Conservation (phyloP, 192 early-diverging fungal genomes). For the Gaertneriomyces semiglobifer region DNA sequence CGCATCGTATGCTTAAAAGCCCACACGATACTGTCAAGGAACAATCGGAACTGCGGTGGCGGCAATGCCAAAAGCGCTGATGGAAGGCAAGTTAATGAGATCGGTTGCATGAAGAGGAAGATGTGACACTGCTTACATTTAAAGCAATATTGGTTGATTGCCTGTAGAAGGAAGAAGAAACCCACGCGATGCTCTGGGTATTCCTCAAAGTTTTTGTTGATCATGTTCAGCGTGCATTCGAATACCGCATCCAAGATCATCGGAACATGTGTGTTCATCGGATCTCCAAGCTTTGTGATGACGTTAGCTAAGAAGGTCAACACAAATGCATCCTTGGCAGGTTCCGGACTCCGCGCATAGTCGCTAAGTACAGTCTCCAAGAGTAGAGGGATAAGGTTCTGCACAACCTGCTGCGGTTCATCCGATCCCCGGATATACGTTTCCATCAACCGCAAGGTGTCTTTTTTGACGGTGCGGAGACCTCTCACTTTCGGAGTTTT, state of each 20-base stretch:
- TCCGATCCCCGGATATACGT: constrained; percentile 86
- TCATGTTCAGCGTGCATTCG: constrained; percentile 97
- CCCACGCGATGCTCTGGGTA: constrained; percentile 95
- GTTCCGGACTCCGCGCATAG: constrained; percentile 81
- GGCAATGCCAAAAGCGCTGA: constrained; percentile 78
- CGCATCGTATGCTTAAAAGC: constrained; percentile 98
- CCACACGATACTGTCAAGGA: constrained; percentile 96
- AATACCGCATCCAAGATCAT: constrained; percentile 90
- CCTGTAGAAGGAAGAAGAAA: constrained; percentile 89
- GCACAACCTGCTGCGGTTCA: constrained; percentile 56
- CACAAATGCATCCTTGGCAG: constrained; percentile 93
- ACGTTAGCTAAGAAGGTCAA: constrained; percentile 89
- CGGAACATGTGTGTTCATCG: constrained; percentile 81
- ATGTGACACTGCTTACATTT: constrained; percentile 50
- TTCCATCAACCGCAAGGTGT: constrained; percentile 89
- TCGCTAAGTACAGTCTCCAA: constrained; percentile 87
- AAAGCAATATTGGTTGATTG: constrained; percentile 92
- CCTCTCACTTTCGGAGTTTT: constrained; percentile 86
- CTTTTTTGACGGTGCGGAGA: constrained; percentile 94
- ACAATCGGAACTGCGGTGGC: constrained; percentile 80
- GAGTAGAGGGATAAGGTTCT: constrained; percentile 86
- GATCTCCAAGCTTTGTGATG: constrained; percentile 67
- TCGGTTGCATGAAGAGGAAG: background rate
- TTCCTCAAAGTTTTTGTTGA: constrained; percentile 97
- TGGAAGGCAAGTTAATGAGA: background rate